phyloP scores from a whole-genome alignment of 768 basidiomycete genomes.

The Amanita inopinata region DNA sequence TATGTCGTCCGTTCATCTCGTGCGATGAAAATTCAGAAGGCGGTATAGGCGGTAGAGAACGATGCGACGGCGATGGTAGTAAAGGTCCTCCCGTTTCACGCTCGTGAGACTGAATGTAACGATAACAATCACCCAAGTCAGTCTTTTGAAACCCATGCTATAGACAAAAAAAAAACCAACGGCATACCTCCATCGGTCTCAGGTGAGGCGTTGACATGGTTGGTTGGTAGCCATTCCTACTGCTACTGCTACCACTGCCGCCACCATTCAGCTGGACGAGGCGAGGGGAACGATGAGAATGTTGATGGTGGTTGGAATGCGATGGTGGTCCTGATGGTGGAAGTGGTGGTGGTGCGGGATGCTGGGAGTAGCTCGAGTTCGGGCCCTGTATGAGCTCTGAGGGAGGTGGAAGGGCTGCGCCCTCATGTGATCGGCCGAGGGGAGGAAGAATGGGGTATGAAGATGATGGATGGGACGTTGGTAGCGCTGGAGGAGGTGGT shows the following conservation, averaged over 20 bases:
- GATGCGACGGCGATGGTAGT: neutral
- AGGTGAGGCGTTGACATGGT: neutral
- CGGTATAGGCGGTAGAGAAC: neutral
- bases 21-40: neutral
- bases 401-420: neutral
- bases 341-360: neutral
- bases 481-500: neutral
- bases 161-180: neutral
- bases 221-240: neutral
- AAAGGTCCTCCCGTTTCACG: slow-evolving; percentile 1
- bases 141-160: neutral
- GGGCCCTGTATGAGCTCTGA: neutral
- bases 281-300: slow-evolving; percentile 1
- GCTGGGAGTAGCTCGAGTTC: neutral
- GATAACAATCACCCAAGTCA: neutral
- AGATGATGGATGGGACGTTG: neutral
- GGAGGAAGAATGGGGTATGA: neutral
- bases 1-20: slow-evolving; percentile 6
- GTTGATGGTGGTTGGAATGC: neutral
- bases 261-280: slow-evolving; percentile 7
- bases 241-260: neutral
- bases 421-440: neutral
- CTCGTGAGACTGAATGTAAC: slow-evolving; percentile 1
- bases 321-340: neutral
- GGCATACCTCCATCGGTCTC: slow-evolving; percentile 5